Evolutionary conservation across 345 rosid species (phyloP).

Genomic region (Corymbia maculata): DNA sequence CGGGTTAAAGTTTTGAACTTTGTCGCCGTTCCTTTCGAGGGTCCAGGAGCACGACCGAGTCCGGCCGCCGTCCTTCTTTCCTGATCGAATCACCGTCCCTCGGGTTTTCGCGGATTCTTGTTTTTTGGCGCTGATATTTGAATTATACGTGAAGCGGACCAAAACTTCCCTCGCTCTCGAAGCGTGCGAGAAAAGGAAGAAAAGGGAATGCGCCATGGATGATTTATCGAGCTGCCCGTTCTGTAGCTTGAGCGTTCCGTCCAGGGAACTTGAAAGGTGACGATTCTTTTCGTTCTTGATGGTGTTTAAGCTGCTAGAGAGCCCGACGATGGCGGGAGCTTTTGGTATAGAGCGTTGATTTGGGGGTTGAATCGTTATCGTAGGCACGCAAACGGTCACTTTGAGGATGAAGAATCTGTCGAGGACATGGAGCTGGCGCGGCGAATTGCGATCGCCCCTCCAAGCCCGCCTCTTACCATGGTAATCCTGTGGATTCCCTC

Average conservation of each 20-base stretch:
- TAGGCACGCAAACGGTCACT: constrained; percentile 73
- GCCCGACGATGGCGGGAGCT: background rate
- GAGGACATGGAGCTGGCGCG: constrained; percentile 26
- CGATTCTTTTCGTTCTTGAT: background rate
- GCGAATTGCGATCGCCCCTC: constrained; percentile 23
- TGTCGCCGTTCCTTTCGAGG: background rate
- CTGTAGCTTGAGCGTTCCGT: constrained; percentile 35
- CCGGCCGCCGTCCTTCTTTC: background rate
- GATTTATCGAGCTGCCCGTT: constrained; percentile 39
- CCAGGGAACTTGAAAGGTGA: constrained; percentile 40
- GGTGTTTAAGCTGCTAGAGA: background rate
- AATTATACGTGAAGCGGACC: background rate
- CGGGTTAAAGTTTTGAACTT: background rate
- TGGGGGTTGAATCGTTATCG: background rate
- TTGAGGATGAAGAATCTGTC: constrained; percentile 33
- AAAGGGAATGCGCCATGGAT: background rate
- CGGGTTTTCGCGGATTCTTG: background rate
- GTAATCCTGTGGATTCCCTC: background rate
- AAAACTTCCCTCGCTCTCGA: background rate
- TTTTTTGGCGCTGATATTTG: background rate
- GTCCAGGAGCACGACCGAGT: background rate
- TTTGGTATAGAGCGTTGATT: background rate
- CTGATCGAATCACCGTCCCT: background rate
- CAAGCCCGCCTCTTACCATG: background rate
- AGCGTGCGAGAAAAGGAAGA: background rate